Base-by-base conservation (phyloP, 345 rosid species). In the Rhodamnia argentea region DNA sequence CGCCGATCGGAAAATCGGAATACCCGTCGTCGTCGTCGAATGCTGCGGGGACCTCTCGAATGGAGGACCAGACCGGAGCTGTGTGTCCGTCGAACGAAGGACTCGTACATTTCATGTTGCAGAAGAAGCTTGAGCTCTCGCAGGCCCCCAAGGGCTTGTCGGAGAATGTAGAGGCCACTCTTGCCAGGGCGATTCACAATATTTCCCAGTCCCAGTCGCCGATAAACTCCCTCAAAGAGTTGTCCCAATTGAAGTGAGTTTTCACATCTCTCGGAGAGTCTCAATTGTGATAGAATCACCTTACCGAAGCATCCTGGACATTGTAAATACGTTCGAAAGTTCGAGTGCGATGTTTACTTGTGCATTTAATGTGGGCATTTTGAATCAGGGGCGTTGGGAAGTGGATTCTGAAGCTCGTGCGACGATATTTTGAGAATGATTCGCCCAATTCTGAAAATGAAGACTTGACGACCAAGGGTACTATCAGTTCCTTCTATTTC, bases 311-410 rank as follows among this genome's bases (percentile, higher is more conserved):
- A 37, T 37, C 81, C 81, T 70, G 81, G 81, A 42, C 13, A 18
- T 70, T 70, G 81, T 70, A 23, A 70, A 70, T 32, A 32, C 20
- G 44, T 58, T 40, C 27, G 42, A 4, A 84, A 54, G 0, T 24
- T 54, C 40, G 13, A 56, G 13, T 27, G 84, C 40, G 37, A 3
- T 37, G 40, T 84, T 84, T 82, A 52, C 78, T 87, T 83, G 82
- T 56, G 84, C 82, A 22, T 88, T 50, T 26, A 29, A 0, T 64
- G 44, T 87, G 57, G 85, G 57, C 60, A 47, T 57, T 20, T 42
- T 88, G 87, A 86, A 85, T n/a, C 52, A 96, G 99, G 95, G 99
- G 99, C 47, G 92, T 96, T 24, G 99, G 99, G 29, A 95, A 96
- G 86, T 97, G 96, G 99, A 92, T 95, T 88, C 55, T 97, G 84